phyloP scores from a whole-genome alignment of 2,329 filamentous ascomycete genomes.

The Herpotrichia juniperi region DNA sequence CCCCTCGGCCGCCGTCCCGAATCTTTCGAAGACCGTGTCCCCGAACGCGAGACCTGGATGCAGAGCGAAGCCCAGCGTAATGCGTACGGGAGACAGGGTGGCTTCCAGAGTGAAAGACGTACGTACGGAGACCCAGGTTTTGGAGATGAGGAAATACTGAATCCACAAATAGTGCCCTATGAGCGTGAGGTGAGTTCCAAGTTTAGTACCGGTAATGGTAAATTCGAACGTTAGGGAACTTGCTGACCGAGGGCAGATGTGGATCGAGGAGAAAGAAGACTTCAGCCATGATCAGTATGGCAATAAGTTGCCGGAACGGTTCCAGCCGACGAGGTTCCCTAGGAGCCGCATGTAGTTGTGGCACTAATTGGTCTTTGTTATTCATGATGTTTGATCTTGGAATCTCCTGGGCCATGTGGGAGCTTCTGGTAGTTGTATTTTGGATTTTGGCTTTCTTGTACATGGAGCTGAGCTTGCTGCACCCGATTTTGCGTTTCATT shows the following conservation, averaged over 20 bases:
- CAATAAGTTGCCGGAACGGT: conserved; percentile 39
- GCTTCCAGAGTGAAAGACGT: conserved; percentile 42
- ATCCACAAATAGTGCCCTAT: conserved; percentile 45
- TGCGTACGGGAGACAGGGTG: conserved; percentile 25
- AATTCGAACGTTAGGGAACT: background rate
- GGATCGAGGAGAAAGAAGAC: conserved; percentile 45
- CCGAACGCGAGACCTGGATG: conserved; percentile 42
- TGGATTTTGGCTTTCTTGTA: too few relatives aligned
- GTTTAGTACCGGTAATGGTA: background rate
- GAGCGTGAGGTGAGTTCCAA: conserved; percentile 39
- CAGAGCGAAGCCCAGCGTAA: conserved; percentile 27
- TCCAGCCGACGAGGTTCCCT: conserved; percentile 28
- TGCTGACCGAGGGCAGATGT: conserved; percentile 30
- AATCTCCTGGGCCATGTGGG: too few relatives aligned
- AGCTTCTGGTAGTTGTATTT: too few relatives aligned
- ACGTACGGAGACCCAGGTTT: conserved; percentile 43
- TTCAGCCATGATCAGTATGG: conserved; percentile 43
- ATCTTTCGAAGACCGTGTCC: conserved; percentile 43
- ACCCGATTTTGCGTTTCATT: too few relatives aligned
- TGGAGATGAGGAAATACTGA: conserved; percentile 43
- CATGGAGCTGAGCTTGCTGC: too few relatives aligned
- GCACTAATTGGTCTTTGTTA: too few relatives aligned
- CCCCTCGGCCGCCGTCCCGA: conserved; percentile 39
- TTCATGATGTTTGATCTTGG: too few relatives aligned
- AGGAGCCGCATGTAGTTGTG: conserved; percentile 34